A percentile compares a stretch with the other conserved stretches of the same genome.
Evolutionary conservation across 2,329 filamentous ascomycete genomes (phyloP).

Genomic region (Penicillium brevicompactum): DNA sequence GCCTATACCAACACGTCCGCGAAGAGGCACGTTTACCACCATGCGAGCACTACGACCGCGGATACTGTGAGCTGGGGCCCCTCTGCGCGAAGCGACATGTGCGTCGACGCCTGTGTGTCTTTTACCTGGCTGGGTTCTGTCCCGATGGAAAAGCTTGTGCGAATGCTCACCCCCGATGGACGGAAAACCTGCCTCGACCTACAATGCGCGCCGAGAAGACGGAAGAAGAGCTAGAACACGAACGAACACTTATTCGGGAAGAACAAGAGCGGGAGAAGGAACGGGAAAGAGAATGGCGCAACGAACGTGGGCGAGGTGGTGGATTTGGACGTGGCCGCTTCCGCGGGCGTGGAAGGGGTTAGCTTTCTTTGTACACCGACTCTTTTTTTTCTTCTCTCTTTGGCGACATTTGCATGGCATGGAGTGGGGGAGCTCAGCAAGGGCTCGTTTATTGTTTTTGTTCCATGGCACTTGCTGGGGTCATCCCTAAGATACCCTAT

Average conservation of each 20-base stretch:
- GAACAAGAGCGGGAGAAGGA: conserved; percentile 61
- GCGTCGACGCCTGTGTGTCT: conserved; percentile 75
- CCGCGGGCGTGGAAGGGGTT: conserved; percentile 51
- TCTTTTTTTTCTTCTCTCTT: neutral
- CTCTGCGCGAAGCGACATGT: conserved; percentile 87
- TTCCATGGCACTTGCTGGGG: conserved; percentile 8
- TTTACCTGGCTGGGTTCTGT: conserved; percentile 92
- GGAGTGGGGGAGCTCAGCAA: conserved; percentile 4
- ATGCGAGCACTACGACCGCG: conserved; percentile 89
- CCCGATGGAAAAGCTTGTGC: conserved; percentile 77
- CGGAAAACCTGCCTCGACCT: conserved; percentile 63
- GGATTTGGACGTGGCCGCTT: conserved; percentile 47
- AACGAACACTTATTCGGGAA: conserved; percentile 58
- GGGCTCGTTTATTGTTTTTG: conserved; percentile 5
- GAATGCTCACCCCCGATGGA: conserved; percentile 79
- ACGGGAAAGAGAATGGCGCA: conserved; percentile 56
- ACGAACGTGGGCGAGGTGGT: conserved; percentile 54
- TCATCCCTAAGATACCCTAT: conserved; percentile 10
- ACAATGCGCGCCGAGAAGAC: conserved; percentile 69
- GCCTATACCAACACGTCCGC: conserved; percentile 87
- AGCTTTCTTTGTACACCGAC: conserved; percentile 5
- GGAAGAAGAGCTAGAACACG: conserved; percentile 66
- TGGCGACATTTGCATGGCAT: conserved; percentile 13
- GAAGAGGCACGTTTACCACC: conserved; percentile 76
- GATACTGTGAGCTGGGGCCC: conserved; percentile 90